phyloP scores from a whole-genome alignment of 805 yeast species.

The Pichia rugopelliculosa region DNA sequence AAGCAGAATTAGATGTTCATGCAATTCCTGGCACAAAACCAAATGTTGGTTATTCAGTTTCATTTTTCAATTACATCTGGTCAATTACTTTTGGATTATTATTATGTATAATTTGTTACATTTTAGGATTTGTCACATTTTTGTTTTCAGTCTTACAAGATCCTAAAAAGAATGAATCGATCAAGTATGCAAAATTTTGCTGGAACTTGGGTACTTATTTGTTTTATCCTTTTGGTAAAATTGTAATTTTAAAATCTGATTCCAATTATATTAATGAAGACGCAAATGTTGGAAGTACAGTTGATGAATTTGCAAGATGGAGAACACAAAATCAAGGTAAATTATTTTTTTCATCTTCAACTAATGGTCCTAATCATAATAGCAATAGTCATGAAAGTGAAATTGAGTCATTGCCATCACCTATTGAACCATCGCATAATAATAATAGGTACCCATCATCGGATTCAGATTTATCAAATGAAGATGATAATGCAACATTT shows the following conservation, averaged over 20 bases:
- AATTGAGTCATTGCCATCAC: neutral
- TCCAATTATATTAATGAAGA: slow-evolving; percentile 81
- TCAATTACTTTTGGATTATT: slow-evolving; percentile 61
- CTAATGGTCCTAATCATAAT: neutral
- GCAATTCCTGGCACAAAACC: slow-evolving; percentile 45
- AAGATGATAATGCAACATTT: slow-evolving; percentile 22
- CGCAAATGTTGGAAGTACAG: slow-evolving; percentile 77
- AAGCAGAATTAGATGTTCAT: slow-evolving; percentile 92
- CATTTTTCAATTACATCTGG: slow-evolving; percentile 69
- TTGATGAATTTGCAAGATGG: slow-evolving; percentile 85
- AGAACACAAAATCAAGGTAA: slow-evolving; percentile 70
- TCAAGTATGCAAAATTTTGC: slow-evolving; percentile 55
- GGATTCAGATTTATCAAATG: slow-evolving; percentile 16
- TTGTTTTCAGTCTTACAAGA: slow-evolving; percentile 36
- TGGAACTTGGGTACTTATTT: slow-evolving; percentile 63
- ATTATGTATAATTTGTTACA: slow-evolving; percentile 44
- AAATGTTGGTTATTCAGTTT: slow-evolving; percentile 53
- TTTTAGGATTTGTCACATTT: slow-evolving; percentile 42
- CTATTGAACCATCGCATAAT: neutral
- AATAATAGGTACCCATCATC: neutral
- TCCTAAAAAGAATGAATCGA: slow-evolving; percentile 39
- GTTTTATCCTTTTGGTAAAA: slow-evolving; percentile 82
- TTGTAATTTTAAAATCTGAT: slow-evolving; percentile 71
- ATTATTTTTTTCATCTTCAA: slow-evolving; percentile 60
- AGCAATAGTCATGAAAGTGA: neutral